Conservation (phyloP, 2,329 filamentous ascomycete genomes). For the Domatiomyces catenatus region DNA sequence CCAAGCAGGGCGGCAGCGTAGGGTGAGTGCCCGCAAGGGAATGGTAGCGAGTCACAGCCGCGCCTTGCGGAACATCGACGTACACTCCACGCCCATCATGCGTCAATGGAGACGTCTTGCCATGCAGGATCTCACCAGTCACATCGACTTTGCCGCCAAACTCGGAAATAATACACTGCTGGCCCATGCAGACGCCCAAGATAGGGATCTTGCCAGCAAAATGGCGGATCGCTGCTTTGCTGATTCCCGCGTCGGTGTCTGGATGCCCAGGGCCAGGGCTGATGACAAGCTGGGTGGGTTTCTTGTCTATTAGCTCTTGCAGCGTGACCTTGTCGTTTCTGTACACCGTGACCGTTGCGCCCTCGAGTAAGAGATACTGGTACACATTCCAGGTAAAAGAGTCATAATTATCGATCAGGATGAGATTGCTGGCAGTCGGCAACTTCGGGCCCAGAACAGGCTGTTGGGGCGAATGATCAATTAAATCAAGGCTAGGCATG, state of each 20-base stretch:
- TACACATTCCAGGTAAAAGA: conserved; percentile 99
- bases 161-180: conserved; percentile 93
- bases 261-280: conserved; percentile 94
- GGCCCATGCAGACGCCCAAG: conserved; percentile 96
- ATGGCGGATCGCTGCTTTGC: conserved; percentile 75
- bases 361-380: conserved; percentile 93
- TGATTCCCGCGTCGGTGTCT: conserved; percentile 77
- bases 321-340: conserved; percentile 85
- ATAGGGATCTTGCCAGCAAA: conserved; percentile 92
- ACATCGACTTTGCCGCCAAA: conserved; percentile 85
- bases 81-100: conserved; percentile 93
- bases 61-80: conserved; percentile 56
- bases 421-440: conserved; percentile 69
- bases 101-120: conserved; percentile 80
- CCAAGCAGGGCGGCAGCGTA: conserved; percentile 69
- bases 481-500: conserved; percentile 35
- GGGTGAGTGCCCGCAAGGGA: conserved; percentile 84
- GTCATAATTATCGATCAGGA: conserved; percentile 98
- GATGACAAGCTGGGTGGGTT: conserved; percentile 85
- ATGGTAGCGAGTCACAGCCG: conserved; percentile 89
- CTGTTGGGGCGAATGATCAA: conserved; percentile 79
- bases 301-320: conserved; percentile 64
- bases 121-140: conserved; percentile 90
- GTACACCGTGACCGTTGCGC: conserved; percentile 74
- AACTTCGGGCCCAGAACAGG: conserved; percentile 59